Conservation (phyloP, 2,329 filamentous ascomycete species). For the Aspergillus clavatus region DNA sequence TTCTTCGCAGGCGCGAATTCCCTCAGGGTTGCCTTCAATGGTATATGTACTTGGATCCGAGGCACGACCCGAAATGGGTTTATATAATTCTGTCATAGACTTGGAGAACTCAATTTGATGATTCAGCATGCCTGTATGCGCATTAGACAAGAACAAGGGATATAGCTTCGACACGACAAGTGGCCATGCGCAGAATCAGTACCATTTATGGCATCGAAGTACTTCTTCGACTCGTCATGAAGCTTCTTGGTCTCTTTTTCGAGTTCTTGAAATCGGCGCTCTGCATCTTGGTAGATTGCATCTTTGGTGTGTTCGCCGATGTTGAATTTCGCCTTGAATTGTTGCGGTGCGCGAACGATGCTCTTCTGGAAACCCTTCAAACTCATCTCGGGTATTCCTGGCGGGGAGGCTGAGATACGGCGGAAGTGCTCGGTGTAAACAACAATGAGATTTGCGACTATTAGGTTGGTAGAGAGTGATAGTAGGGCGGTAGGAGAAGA, state of each 20-base stretch:
- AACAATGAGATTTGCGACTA: neutral
- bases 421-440: slow-evolving; percentile 6
- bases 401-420: slow-evolving; percentile 1
- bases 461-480: neutral
- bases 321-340: slow-evolving; percentile 87
- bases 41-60: slow-evolving; percentile 84
- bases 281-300: slow-evolving; percentile 87
- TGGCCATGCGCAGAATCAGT: slow-evolving; percentile 12
- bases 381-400: slow-evolving; percentile 63
- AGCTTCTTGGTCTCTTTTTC: slow-evolving; percentile 95
- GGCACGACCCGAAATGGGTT: slow-evolving; percentile 91
- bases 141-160: slow-evolving; percentile 2
- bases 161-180: neutral
- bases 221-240: slow-evolving; percentile 95
- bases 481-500: neutral
- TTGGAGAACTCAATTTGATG: slow-evolving; percentile 99
- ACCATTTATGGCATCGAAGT: slow-evolving; percentile 95
- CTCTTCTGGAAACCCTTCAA: slow-evolving; percentile 95
- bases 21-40: slow-evolving; percentile 82
- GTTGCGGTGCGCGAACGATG: slow-evolving; percentile 83
- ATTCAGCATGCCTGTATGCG: slow-evolving; percentile 68
- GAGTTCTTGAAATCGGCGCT: slow-evolving; percentile 87
- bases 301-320: slow-evolving; percentile 95
- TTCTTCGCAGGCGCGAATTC: slow-evolving; percentile 91
- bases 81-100: slow-evolving; percentile 94